Conservation (phyloP, 2,329 filamentous ascomycete genomes). For the Hymenoscyphus fraxineus region DNA sequence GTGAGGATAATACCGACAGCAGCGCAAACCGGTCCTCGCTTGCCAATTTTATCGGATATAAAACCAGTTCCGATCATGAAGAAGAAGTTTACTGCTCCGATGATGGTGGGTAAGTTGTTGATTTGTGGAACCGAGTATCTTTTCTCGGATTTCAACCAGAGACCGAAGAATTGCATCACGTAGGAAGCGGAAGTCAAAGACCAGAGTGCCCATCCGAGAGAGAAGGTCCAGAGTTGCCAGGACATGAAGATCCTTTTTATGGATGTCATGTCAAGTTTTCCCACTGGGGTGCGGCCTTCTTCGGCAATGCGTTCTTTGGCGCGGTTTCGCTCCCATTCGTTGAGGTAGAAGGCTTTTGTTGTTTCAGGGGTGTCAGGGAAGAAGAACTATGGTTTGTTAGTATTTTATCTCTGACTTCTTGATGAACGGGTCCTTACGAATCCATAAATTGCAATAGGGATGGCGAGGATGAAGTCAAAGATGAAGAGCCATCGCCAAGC, state of each 20-base stretch:
- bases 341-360: conserved; percentile 39
- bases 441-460: conserved; percentile 33
- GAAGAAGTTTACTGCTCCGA: conserved; percentile 34
- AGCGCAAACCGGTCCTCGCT: conserved; percentile 11
- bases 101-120: conserved; percentile 48
- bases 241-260: conserved; percentile 51
- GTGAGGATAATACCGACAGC: conserved; percentile 23
- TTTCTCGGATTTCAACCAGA: conserved; percentile 46
- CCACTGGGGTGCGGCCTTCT: conserved; percentile 39
- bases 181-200: conserved; percentile 9
- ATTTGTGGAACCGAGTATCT: conserved; percentile 45
- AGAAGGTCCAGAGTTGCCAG: conserved; percentile 58
- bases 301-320: conserved; percentile 41
- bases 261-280: conserved; percentile 46
- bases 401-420: neutral
- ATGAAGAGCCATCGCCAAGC: conserved; percentile 46
- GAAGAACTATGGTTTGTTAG: conserved; percentile 34
- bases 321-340: conserved; percentile 36
- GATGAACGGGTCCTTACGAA: conserved; percentile 39
- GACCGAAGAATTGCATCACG: conserved; percentile 45
- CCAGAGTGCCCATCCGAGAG: conserved; percentile 50
- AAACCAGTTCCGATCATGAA: conserved; percentile 16
- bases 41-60: conserved; percentile 14
- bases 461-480: conserved; percentile 38
- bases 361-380: conserved; percentile 40